phyloP scores from a whole-genome alignment of 768 basidiomycete species.

The Hypholoma sublateritium region DNA sequence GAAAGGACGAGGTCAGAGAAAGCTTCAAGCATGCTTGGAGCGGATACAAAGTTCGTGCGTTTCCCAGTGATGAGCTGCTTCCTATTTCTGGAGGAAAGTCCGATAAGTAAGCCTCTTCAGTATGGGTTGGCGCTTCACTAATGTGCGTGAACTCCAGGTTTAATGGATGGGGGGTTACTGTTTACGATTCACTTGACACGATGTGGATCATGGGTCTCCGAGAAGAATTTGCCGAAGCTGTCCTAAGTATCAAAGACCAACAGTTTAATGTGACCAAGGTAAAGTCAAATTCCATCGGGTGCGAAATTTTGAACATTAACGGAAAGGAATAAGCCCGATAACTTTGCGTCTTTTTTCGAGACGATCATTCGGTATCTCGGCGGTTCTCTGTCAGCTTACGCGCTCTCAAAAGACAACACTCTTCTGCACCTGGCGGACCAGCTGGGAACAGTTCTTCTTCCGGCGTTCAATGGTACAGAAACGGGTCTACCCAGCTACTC shows the following conservation, averaged over 20 bases:
- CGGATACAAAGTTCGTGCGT: constrained; percentile 52
- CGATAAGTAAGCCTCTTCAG: constrained; percentile 48
- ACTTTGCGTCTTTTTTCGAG: constrained; percentile 61
- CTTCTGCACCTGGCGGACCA: constrained; percentile 66
- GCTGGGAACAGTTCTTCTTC: constrained; percentile 60
- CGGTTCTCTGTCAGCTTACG: constrained; percentile 73
- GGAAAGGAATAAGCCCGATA: constrained; percentile 18
- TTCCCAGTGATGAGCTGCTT: constrained; percentile 55
- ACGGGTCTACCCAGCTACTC: constrained; percentile 64
- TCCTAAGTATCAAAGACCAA: constrained; percentile 45
- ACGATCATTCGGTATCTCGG: constrained; percentile 79
- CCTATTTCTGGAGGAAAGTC: constrained; percentile 48
- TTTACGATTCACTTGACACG: constrained; percentile 80
- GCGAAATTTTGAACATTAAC: background rate
- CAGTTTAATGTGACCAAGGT: constrained; percentile 39
- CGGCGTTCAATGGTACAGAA: constrained; percentile 57
- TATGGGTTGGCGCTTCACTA: background rate
- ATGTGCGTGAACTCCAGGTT: constrained; percentile 39
- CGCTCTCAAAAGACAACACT: constrained; percentile 62
- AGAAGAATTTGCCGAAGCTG: constrained; percentile 61
- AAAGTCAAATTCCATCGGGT: background rate
- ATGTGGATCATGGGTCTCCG: constrained; percentile 78
- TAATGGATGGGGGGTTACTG: constrained; percentile 73
- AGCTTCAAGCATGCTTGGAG: constrained; percentile 64
- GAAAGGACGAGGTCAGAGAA: constrained; percentile 37